Conservation (phyloP, 1,139 yeast species). For the Yamadazyma songkhlaensis region DNA sequence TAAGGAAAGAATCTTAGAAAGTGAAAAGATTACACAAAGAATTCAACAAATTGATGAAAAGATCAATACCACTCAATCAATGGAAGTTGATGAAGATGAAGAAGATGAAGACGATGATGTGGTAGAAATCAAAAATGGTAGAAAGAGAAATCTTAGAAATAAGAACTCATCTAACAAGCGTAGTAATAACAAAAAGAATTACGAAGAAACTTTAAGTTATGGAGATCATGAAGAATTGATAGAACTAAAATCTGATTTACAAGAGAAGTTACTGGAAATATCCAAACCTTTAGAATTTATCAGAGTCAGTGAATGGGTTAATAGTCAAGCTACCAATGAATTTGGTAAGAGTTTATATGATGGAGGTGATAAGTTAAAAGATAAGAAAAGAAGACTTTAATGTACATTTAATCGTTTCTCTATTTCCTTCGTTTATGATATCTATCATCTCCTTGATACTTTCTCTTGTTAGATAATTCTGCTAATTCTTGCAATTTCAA, state of each 20-base stretch:
- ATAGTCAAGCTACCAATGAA: constrained; percentile 51
- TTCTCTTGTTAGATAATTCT: constrained; percentile 40
- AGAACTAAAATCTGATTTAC: constrained; percentile 32
- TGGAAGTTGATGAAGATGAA: constrained; percentile 10
- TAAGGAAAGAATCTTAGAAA: constrained; percentile 41
- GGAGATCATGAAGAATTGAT: constrained; percentile 21
- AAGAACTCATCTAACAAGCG: constrained; percentile 11
- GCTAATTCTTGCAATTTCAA: constrained; percentile 57
- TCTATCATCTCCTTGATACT: neutral
- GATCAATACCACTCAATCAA: constrained; percentile 14
- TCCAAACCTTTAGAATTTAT: constrained; percentile 38
- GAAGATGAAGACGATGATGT: constrained; percentile 23
- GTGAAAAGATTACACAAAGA: constrained; percentile 35
- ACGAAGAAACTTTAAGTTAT: constrained; percentile 26
- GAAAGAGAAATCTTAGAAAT: constrained; percentile 17
- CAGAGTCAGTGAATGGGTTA: constrained; percentile 60
- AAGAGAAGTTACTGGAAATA: constrained; percentile 26
- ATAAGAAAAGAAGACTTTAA: constrained; percentile 11
- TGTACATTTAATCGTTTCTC: constrained; percentile 2
- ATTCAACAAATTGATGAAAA: constrained; percentile 25
- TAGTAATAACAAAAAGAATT: constrained; percentile 19
- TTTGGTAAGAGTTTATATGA: constrained; percentile 56
- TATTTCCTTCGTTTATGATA: constrained; percentile 3
- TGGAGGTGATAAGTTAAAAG: constrained; percentile 44
- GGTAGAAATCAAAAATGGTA: constrained; percentile 14